Evolutionary conservation across 108 stramenopile species (phyloP).

Genomic region (Nitzschia palea): DNA sequence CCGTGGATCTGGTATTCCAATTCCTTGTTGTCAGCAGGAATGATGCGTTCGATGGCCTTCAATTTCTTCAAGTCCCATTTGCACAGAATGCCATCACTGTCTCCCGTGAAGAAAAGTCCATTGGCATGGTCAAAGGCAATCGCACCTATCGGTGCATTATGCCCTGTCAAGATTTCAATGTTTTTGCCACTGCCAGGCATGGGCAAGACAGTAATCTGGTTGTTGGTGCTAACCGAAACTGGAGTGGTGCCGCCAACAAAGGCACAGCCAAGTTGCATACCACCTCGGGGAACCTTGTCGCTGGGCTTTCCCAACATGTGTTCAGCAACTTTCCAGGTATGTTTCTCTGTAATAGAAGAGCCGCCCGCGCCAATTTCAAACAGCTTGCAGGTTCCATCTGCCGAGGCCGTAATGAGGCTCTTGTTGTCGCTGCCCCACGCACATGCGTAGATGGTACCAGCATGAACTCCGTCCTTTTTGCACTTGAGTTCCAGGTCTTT

Average conservation of each 20-base stretch:
- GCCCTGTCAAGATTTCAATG: slow-evolving; percentile 66
- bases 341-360: slow-evolving; percentile 34
- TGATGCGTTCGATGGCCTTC: slow-evolving; percentile 39
- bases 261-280: slow-evolving; percentile 77
- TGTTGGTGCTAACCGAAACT: slow-evolving; percentile 82
- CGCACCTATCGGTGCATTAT: slow-evolving; percentile 81
- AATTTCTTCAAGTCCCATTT: slow-evolving; percentile 74
- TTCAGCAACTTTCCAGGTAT: slow-evolving; percentile 69
- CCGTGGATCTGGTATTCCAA: slow-evolving; percentile 62
- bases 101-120: slow-evolving; percentile 82
- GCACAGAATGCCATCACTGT: slow-evolving; percentile 86
- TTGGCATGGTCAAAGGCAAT: slow-evolving; percentile 69
- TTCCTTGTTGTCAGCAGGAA: slow-evolving; percentile 43
- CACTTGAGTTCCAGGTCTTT: slow-evolving; percentile 51
- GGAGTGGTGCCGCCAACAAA: slow-evolving; percentile 62
- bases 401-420: slow-evolving; percentile 81
- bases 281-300: slow-evolving; percentile 66
- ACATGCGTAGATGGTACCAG: slow-evolving; percentile 86
- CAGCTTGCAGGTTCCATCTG: slow-evolving; percentile 91
- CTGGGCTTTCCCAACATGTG: slow-evolving; percentile 17
- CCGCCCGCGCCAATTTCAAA: slow-evolving; percentile 49
- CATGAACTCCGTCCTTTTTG: slow-evolving; percentile 60
- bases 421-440: slow-evolving; percentile 78
- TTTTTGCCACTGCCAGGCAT: slow-evolving; percentile 30
- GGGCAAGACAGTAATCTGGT: slow-evolving; percentile 79